A percentile compares a stretch with the other conserved stretches of the same genome.
Evolutionary conservation across 768 basidiomycete species (phyloP).

Genomic region (Leccinellum rugosiceps): DNA sequence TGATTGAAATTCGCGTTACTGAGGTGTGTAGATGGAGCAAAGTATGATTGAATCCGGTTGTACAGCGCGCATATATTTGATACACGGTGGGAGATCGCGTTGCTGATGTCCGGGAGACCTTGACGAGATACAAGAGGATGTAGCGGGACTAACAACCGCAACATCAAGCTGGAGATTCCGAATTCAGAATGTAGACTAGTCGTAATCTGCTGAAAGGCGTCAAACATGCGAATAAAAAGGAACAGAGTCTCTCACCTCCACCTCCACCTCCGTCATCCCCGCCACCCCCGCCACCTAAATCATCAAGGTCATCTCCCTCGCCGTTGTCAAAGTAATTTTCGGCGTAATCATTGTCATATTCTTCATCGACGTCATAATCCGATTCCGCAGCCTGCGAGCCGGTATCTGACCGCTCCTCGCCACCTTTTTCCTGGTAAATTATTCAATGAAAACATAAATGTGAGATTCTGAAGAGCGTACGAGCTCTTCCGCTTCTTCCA

Average conservation of each 20-base stretch:
- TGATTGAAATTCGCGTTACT: neutral
- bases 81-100: neutral
- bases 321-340: conserved; percentile 92
- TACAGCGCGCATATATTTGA: neutral
- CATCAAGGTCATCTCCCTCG: conserved; percentile 77
- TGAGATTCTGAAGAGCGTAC: conserved; percentile 28
- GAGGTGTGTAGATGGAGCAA: neutral
- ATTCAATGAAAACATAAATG: neutral
- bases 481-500: conserved; percentile 60
- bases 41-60: neutral
- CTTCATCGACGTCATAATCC: conserved; percentile 87
- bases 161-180: neutral
- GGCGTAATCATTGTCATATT: conserved; percentile 89
- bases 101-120: neutral
- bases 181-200: conserved; percentile 15
- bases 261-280: conserved; percentile 65
- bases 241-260: conserved; percentile 2
- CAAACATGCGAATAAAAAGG: neutral
- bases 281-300: conserved; percentile 68
- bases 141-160: conserved; percentile 3
- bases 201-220: conserved; percentile 19
- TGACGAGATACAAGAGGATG: neutral
- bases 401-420: conserved; percentile 63
- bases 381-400: conserved; percentile 64
- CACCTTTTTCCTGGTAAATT: conserved; percentile 57